Base-by-base conservation (phyloP, 768 basidiomycete genomes). In the Phaffia australis region DNA sequence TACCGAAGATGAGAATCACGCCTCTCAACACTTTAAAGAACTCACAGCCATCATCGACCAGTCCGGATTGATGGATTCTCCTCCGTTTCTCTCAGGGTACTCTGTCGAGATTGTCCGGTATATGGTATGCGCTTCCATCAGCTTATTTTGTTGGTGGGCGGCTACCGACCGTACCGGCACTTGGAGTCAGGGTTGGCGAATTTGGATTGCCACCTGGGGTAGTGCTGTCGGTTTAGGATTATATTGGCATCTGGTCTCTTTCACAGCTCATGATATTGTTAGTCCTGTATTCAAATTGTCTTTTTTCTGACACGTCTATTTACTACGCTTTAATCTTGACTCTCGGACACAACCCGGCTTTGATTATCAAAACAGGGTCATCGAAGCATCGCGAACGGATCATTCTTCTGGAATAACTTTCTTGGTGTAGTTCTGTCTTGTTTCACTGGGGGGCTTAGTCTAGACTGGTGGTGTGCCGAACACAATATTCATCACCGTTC, bases 401-500 rank as follows among this genome's bases (percentile, higher is more conserved):
- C 62, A 9, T 63, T 46, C 51, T 63, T 54, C n/a, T 54, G 50
- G 51, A 63, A 63, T 55, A 63, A 63, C 49, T 46, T 63, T 47
- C 62, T 63, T 14, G 62, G 62, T 21, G 62, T 63, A 4, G 15
- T 63, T 2, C n/a, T 63, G 35, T 54, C 62, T 16, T 51, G 49
- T 42, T 18, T 18, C n/a, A 32, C 49, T 8, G 62, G 62, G 18
- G 62, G 62, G 21, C 62, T 63, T 16, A 55, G 52, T n/a, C 54
- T 63, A 1, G 62, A 55, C 46, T 63, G 62, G 62, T 62, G 61
- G 50, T 60, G 59, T 49, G 47, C 48, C 47, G 61, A 63, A 27
- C 62, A 63, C 52, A 56, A 63, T 47, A 63, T 63, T 27, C 62
- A 63, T n/a, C 62, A 63, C 35, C 62, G 54, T 23, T n/a, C n/a